Evolutionary conservation across 1,284 basidiomycete genomes (phyloP), one percentile per base, ranked within the genome.

Genomic region (Tylopilus microsporus): DNA sequence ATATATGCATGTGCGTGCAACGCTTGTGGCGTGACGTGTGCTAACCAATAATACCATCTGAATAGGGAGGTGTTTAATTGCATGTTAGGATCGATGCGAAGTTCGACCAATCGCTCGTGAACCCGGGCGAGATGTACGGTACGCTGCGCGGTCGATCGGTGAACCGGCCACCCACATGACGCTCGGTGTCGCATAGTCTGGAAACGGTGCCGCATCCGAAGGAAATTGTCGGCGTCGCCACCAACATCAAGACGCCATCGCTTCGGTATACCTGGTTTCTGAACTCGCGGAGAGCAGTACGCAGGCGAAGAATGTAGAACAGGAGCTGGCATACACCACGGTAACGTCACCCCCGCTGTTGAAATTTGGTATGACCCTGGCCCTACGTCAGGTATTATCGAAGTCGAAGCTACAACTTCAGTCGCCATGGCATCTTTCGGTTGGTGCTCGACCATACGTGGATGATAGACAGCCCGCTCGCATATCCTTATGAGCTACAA

Each of bases 101-200:
- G 73, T 98, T 97, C 80, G 95, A 96, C 70, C 87, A 87, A 66
- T 92, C 95, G 2, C 71, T 98, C 3, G 94, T 84, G 32, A 91
- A 96, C 69, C 92, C 97, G 0, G 95, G 96, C 53, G 97, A 99
- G 76, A 99, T 99, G 97, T 99, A 97, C 66, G 96, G 97, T 52
- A 98, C 94, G 0, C 97, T 42, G 97, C 97, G 0, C 97, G 99
- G 76, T 98, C 94, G 7, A 99, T 99, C 64, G 97, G 97, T 75
- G 97, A 99, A 80, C 97, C 97, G 0, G 97, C 97, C 3, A 99
- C 97, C 3, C 95, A 98, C 77, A 98, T 98, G 95, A 98, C 94
- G 13, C 75, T 98, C 64, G 95, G 95, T 89, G 25, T 25, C 25
- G 25, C 25, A 25, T 25, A 25, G 25, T 25, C 25, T 25, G 25